Evolutionary conservation across 306 rosid species (phyloP).

Genomic region (Acacia confusa): DNA sequence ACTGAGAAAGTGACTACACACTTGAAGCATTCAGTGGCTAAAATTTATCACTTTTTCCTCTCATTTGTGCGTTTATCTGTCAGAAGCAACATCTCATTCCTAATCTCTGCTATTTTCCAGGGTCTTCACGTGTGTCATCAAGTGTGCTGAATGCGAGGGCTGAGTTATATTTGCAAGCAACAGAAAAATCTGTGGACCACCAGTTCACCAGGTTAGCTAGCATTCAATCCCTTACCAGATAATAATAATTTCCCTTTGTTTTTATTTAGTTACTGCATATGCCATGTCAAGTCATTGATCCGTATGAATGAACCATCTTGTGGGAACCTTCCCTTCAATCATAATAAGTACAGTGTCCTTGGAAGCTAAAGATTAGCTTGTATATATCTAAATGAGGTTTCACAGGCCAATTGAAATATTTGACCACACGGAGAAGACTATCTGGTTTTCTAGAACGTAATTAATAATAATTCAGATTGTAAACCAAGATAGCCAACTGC

Average conservation of each 20-base stretch:
- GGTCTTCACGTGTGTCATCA: not conserved
- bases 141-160: not conserved
- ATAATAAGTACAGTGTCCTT: not conserved
- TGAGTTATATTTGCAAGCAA: not conserved
- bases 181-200: not conserved
- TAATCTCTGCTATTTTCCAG: not conserved
- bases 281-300: not conserved
- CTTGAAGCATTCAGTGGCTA: not conserved
- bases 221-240: not conserved
- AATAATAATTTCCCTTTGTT: not conserved
- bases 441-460: not conserved
- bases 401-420: not conserved
- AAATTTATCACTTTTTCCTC: not conserved
- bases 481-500: not conserved
- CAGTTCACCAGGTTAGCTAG: not conserved
- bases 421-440: not conserved
- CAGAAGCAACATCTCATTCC: not conserved
- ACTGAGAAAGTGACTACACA: slow-evolving; percentile 1
- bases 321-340: slow-evolving; percentile 1
- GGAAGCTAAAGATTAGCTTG: not conserved
- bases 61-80: not conserved
- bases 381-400: not conserved
- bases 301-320: not conserved
- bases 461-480: not conserved
- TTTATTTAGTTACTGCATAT: not conserved